phyloP scores from a whole-genome alignment of 306 rosid genomes.

The Sphenostylis stenocarpa region DNA sequence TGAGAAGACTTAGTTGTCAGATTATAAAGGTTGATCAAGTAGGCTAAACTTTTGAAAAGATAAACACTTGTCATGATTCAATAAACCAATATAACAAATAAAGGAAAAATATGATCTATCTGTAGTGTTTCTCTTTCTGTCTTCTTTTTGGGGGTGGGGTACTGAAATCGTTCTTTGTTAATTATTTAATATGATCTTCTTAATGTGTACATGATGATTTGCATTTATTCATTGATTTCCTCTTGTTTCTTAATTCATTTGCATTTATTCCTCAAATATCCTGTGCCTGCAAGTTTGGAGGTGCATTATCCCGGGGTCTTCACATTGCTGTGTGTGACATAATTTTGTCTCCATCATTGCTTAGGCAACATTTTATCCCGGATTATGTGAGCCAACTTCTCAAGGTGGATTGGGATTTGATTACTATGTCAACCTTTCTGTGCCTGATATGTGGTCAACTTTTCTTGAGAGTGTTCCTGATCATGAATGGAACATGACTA shows the following conservation, averaged over 20 bases:
- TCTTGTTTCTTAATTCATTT: neutral
- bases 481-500: conserved; percentile 89
- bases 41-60: neutral
- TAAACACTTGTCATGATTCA: neutral
- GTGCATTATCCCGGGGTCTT: neutral
- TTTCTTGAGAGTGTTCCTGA: conserved; percentile 78
- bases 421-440: conserved; percentile 85
- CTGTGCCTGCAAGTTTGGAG: neutral
- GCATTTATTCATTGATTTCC: neutral
- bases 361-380: conserved; percentile 93
- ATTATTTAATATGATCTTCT: neutral
- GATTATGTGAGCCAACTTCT: conserved; percentile 85
- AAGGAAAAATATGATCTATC: too few species aligned
- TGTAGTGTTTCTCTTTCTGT: too few species aligned
- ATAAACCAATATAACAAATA: neutral
- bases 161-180: neutral
- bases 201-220: neutral
- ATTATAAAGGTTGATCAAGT: neutral
- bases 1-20: neutral
- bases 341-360: conserved; percentile 30
- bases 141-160: neutral
- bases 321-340: neutral
- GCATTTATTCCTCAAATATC: neutral
- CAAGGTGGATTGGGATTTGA: conserved; percentile 99
- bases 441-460: conserved; percentile 84